These are phyloP conservation scores for Boletus sp. DNA, from an alignment of 768 basidiomycete genomes.

Conservation along the genomic window DNA sequence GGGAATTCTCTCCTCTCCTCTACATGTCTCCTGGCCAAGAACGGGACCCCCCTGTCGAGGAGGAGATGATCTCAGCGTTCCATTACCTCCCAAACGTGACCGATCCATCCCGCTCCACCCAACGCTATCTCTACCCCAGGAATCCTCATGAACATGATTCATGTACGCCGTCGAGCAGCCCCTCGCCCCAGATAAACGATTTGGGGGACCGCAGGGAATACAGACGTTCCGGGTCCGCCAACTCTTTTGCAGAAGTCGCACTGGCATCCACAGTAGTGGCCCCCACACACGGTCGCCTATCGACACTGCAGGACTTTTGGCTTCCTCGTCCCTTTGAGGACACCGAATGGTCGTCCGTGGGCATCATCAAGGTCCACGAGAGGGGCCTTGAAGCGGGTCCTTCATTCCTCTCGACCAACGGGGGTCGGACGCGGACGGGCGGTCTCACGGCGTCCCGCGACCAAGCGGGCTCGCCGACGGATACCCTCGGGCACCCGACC, in stretches of 20 bases:
- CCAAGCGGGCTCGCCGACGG: neutral
- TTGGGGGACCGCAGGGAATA: neutral
- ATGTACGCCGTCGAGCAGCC: neutral
- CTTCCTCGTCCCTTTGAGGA: slow-evolving; percentile 23
- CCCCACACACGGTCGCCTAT: slow-evolving; percentile 5
- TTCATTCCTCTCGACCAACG: neutral
- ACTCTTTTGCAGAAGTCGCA: slow-evolving; percentile 19
- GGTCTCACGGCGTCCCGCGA: neutral
- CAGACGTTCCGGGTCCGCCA: slow-evolving; percentile 8
- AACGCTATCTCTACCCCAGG: neutral
- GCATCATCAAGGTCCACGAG: slow-evolving; percentile 10
- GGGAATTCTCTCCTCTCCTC: slow-evolving; percentile 26
- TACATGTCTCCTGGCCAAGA: slow-evolving; percentile 10
- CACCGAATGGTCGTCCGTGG: neutral
- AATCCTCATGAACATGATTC: neutral
- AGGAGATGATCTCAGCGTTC: slow-evolving; percentile 1
- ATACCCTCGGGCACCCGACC: neutral
- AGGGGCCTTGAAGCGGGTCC: slow-evolving; percentile 16
- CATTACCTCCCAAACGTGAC: neutral
- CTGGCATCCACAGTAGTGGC: slow-evolving; percentile 3
- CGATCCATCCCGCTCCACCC: slow-evolving; percentile 1
- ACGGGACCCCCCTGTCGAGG: neutral
- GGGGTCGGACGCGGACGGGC: neutral
- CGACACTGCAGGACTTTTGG: slow-evolving; percentile 12
- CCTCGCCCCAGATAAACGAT: neutral